Evolutionary conservation across 2,329 filamentous ascomycete species (phyloP).

Genomic region (Curvularia spicifera): DNA sequence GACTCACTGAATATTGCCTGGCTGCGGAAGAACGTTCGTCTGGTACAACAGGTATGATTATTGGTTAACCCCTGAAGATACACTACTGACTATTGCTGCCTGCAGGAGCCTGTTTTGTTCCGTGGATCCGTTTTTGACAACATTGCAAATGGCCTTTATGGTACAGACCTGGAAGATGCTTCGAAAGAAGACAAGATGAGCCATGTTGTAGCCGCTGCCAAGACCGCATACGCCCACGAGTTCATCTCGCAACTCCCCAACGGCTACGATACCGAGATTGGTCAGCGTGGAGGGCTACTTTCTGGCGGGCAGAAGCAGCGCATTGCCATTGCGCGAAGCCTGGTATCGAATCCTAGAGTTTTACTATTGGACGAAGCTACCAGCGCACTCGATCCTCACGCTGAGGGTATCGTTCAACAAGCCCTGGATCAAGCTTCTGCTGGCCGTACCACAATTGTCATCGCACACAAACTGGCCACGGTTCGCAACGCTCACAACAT

Average conservation of each 20-base stretch:
- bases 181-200: constrained; percentile 70
- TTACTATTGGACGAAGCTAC: constrained; percentile 94
- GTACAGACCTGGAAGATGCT: constrained; percentile 73
- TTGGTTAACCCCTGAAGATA: neutral
- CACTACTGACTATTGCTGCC: constrained; percentile 59
- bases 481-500: constrained; percentile 63
- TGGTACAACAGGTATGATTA: constrained; percentile 24
- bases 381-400: constrained; percentile 89
- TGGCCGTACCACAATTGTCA: constrained; percentile 89
- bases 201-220: constrained; percentile 80
- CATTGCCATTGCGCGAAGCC: constrained; percentile 88
- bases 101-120: constrained; percentile 90
- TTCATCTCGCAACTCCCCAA: constrained; percentile 83
- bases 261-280: constrained; percentile 89
- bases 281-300: constrained; percentile 87
- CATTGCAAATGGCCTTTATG: constrained; percentile 85
- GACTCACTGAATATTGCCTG: constrained; percentile 47
- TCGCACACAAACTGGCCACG: constrained; percentile 90
- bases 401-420: constrained; percentile 90
- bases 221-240: constrained; percentile 82
- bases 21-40: constrained; percentile 73
- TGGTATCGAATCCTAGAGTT: constrained; percentile 89
- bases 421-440: constrained; percentile 83
- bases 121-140: constrained; percentile 87
- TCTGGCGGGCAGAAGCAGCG: constrained; percentile 96